A percentile compares a stretch with the other conserved stretches of the same genome.
These are phyloP conservation scores for Fusarium transvaalense DNA, from an alignment of 2,329 filamentous ascomycete genomes.

Conservation along the genomic window DNA sequence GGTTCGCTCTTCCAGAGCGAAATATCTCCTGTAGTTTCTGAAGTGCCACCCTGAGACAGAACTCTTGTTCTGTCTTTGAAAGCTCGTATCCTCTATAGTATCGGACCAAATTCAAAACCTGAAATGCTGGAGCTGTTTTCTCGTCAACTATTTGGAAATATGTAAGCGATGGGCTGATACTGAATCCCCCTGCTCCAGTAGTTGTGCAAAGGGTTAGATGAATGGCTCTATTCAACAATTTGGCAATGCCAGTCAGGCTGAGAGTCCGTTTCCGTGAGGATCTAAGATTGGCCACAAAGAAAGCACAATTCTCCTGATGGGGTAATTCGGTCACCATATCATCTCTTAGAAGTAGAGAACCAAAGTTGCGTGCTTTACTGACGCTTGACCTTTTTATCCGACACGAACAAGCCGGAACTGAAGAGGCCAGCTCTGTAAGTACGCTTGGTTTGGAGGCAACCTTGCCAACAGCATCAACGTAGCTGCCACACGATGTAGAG, in stretches of 20 bases:
- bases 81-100: rapidly evolving
- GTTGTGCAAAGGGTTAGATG: neutral
- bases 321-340: rapidly evolving
- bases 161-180: neutral
- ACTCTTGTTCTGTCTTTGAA: rapidly evolving
- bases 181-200: neutral
- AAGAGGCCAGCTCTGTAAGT: neutral
- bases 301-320: neutral
- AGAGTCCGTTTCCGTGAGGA: rapidly evolving
- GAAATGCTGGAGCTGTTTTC: neutral
- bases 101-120: neutral
- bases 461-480: neutral
- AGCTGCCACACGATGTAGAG: rapidly evolving
- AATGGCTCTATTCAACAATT: neutral
- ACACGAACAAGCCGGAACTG: neutral
- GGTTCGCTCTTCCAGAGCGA: neutral
- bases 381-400: rapidly evolving
- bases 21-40: neutral
- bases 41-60: neutral
- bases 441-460: neutral
- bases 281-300: neutral
- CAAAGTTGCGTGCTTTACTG: neutral
- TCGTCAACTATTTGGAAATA: neutral
- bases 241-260: neutral
- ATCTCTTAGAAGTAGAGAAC: neutral